Percentiles rank a stretch among this genome's conserved stretches.
phyloP scores from a whole-genome alignment of 805 yeast genomes.

The Pichia occidentalis region DNA sequence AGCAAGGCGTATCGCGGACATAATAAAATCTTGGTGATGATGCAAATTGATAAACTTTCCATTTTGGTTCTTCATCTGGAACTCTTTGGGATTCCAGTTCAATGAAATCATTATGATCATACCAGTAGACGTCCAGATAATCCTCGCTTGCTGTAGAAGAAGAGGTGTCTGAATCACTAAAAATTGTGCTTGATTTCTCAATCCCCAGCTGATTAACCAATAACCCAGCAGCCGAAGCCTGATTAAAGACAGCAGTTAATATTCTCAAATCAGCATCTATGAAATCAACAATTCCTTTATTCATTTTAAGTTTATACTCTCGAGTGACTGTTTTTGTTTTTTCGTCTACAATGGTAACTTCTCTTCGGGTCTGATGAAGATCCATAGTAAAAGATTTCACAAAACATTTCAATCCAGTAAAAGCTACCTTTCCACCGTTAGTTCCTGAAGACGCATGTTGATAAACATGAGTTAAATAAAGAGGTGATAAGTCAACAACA shows the following conservation, averaged over 20 bases:
- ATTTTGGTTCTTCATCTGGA: constrained; percentile 35
- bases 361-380: constrained; percentile 55
- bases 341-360: constrained; percentile 26
- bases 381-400: constrained; percentile 53
- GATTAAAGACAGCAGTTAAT: constrained; percentile 57
- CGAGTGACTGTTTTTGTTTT: constrained; percentile 37
- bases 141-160: constrained; percentile 17
- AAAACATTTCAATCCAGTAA: constrained; percentile 67
- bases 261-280: constrained; percentile 63
- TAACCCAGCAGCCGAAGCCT: constrained; percentile 40
- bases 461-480: constrained; percentile 69
- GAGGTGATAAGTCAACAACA: constrained; percentile 62
- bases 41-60: constrained; percentile 44
- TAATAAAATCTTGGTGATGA: constrained; percentile 55
- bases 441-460: constrained; percentile 37
- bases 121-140: constrained; percentile 41
- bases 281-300: constrained; percentile 65
- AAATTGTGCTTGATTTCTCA: constrained; percentile 14
- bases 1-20: constrained; percentile 43
- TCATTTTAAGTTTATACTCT: constrained; percentile 51
- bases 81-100: constrained; percentile 54
- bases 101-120: constrained; percentile 66
- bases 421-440: constrained; percentile 40
- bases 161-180: constrained; percentile 17
- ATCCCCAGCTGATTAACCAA: constrained; percentile 31